Base-by-base conservation (phyloP, 73 alveolate species). In the Uronychia setigera region DNA sequence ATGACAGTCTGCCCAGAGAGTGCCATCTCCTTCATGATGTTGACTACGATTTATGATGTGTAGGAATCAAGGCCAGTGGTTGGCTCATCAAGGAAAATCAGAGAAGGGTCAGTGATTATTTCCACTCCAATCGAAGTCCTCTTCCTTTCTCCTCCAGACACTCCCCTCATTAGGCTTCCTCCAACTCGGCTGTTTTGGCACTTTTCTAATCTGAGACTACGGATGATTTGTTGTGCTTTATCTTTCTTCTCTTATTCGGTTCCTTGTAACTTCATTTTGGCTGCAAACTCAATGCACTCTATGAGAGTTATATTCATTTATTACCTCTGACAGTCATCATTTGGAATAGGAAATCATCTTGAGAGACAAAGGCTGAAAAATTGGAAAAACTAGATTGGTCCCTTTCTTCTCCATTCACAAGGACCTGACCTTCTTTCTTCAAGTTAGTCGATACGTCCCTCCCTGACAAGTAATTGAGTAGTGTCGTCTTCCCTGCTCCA, bases 401-500 rank as follows among this genome's bases (percentile, higher is more conserved):
- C 74, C 91, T 91, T 31, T 78, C 92, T 27, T 76, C 83, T 27
- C 92, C 97, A 83, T 97, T 96, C 83, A 96, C 95, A 60, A 35
- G 81, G 32, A 97, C 90, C 76, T 95, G 89, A 27, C 99, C 99
- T 35, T 79, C 35, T 74, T 94, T 91, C 31, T 60, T 79, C 19
- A 96, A 94, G 59, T 93, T 80, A 78, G 80, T 74, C 13, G 95
- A 87, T 30, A 80, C 33, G 27, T 83, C 94, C 80, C 97, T 93
- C 27, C 97, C 96, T 14, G 99, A 94, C 32, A 97, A 75, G 33
- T 87, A 82, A 88, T 97, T 97, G 81, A 97, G 85, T 77, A 97
- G 83, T 1, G 99, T 93, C 27, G 99, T 97, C 87, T 97, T 97
- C 9, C 99, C 99, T 26, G 99, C 98, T 33, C 99, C 99, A 67